Evolutionary conservation across 192 early-diverging fungal genomes (phyloP), one percentile per base, ranked within the genome.

Genomic region (Podila clonocystis): DNA sequence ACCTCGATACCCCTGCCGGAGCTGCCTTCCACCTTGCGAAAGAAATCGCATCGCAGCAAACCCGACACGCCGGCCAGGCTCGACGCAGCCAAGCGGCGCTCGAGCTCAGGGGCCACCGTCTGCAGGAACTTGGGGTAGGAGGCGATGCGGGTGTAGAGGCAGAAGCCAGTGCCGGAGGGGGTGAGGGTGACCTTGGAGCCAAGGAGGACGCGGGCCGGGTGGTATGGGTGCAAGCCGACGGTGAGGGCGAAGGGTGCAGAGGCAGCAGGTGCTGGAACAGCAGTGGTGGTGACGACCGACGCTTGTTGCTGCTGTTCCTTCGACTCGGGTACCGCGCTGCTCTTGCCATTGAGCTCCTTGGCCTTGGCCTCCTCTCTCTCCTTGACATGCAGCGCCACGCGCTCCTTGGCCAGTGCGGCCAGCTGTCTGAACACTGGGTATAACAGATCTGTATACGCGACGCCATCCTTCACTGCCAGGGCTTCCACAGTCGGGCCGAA

Each of bases 91-190:
- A 79, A 60, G 22, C 75, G 75, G 8, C 20, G 26, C 59, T 79
- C 75, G 12, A 79, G 67, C 29, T 71, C 70, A 11, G 77, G 62
- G 0, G 50, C 33, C 1, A 80, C 67, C 0, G 34, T 26, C 5
- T 49, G 58, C 41, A 80, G 49, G 50, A 80, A 80, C 17, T 15
- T n/a, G 9, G 77, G 62, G 19, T 80, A 80, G 38, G 50, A 68
- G 9, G 24, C 9, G 58, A 80, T 73, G 6, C 77, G 77, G 3
- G 77, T 73, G 31, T 73, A 80, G 15, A 80, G 0, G 5, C 65
- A 33, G 34, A 15, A 58, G 2, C 64, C 63, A 0, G 15, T 20
- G 17, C 70, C 26, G 9, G 9, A 7, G 26, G 36, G 31, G 33
- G 63, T 80, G 50, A 30, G 31, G 33, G 63, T 80, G 50, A 30